Conservation (phyloP, 257 asterid genomes). For the Haberlea rhodopensis region DNA sequence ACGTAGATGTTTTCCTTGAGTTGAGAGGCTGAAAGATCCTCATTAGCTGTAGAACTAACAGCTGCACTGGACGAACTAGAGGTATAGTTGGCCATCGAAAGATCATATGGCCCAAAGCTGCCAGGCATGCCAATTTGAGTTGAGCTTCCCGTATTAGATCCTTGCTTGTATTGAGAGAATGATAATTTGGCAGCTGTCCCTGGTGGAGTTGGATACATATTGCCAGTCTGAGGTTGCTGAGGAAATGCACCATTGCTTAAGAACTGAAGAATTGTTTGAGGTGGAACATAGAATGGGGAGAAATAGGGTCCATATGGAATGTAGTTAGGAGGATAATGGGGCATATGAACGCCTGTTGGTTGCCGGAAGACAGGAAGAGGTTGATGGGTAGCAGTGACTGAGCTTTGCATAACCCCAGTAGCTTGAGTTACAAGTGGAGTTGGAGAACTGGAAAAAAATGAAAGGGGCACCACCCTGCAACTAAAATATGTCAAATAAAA, state of each 20-base stretch:
- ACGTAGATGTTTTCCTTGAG: slow-evolving; percentile 65
- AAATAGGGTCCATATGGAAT: slow-evolving; percentile 77
- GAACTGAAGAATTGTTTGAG: slow-evolving; percentile 74
- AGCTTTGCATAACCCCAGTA: slow-evolving; percentile 74
- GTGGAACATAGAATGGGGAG: slow-evolving; percentile 71
- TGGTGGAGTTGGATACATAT: slow-evolving; percentile 63
- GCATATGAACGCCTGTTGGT: slow-evolving; percentile 74
- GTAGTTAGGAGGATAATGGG: slow-evolving; percentile 79
- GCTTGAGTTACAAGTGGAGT: slow-evolving; percentile 78
- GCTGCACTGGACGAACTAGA: slow-evolving; percentile 54
- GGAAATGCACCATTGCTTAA: slow-evolving; percentile 69
- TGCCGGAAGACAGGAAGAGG: slow-evolving; percentile 74
- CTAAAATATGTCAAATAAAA: slow-evolving; percentile 29
- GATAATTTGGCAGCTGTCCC: slow-evolving; percentile 75
- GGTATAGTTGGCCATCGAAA: slow-evolving; percentile 55
- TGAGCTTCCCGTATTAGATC: slow-evolving; percentile 63
- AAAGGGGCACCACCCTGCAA: slow-evolving; percentile 64
- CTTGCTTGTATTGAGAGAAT: slow-evolving; percentile 73
- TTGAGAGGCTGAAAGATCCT: slow-evolving; percentile 62
- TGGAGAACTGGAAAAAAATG: slow-evolving; percentile 66
- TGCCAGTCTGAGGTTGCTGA: slow-evolving; percentile 81
- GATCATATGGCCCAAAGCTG: slow-evolving; percentile 70
- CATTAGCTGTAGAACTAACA: slow-evolving; percentile 64
- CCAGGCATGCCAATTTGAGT: slow-evolving; percentile 67
- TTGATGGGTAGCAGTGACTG: slow-evolving; percentile 59